A percentile compares a stretch with the other conserved stretches of the same genome.
phyloP scores from a whole-genome alignment of 2,329 filamentous ascomycete genomes.

The Dothideomycetes sp. region DNA sequence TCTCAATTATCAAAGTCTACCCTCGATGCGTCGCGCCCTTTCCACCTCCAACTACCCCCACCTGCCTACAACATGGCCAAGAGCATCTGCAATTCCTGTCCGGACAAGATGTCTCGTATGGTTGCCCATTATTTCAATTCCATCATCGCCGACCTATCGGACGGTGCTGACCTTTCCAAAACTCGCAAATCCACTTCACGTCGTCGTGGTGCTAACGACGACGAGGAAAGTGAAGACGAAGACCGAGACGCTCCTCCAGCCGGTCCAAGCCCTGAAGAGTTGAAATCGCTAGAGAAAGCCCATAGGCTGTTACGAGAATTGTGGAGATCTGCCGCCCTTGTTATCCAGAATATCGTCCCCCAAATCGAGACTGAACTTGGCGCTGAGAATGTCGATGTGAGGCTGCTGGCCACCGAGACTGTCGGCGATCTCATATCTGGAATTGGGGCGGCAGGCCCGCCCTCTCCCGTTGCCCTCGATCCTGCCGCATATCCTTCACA shows the following conservation, averaged over 20 bases:
- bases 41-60: slow-evolving; percentile 79
- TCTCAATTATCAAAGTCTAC: slow-evolving; percentile 36
- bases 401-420: slow-evolving; percentile 82
- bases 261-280: slow-evolving; percentile 70
- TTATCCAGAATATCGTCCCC: slow-evolving; percentile 86
- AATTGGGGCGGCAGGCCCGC: slow-evolving; percentile 82
- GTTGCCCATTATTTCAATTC: slow-evolving; percentile 96
- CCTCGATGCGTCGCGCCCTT: slow-evolving; percentile 12
- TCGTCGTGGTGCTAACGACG: slow-evolving; percentile 27
- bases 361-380: slow-evolving; percentile 87
- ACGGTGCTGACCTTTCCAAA: slow-evolving; percentile 20
- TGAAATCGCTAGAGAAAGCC: slow-evolving; percentile 81
- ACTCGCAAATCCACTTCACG: slow-evolving; percentile 49
- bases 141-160: slow-evolving; percentile 77
- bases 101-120: slow-evolving; percentile 90
- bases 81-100: slow-evolving; percentile 77
- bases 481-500: slow-evolving; percentile 77
- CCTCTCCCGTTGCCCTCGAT: slow-evolving; percentile 62
- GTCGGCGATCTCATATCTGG: slow-evolving; percentile 91
- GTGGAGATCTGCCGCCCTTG: slow-evolving; percentile 82
- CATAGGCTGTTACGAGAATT: slow-evolving; percentile 83
- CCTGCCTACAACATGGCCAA: slow-evolving; percentile 95
- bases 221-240: slow-evolving; percentile 33
- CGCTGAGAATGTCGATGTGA: slow-evolving; percentile 79
- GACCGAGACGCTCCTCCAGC: slow-evolving; percentile 35